Base-by-base conservation (phyloP, 495 filamentous ascomycete genomes). In the Penicillium nucicola region DNA sequence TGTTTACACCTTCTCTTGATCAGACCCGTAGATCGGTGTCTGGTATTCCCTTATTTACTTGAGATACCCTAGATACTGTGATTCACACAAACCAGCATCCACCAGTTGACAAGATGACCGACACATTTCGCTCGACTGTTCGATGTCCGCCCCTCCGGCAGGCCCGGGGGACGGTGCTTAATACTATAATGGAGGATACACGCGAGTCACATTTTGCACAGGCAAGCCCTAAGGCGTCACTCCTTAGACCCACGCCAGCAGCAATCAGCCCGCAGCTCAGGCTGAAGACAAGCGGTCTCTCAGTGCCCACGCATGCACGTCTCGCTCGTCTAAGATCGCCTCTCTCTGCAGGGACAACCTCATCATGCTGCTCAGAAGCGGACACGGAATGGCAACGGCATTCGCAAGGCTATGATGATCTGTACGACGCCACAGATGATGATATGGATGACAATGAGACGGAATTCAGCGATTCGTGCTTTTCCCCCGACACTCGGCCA, bases 101-200 rank as follows among this genome's bases (percentile, higher is more conserved):
- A 42, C 47, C 53, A 62, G 60, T 53, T 34, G 52, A 48, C 64
- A 71, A 71, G 54, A 81, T 90, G 88, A 79, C 77, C 62, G 62
- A 80, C 78, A 66, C 77, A 64, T 60, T 80, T 60, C 76, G 86
- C 57, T 69, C 80, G 62, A 80, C 73, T 54, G 78, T 58, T 23
- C 67, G 69, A 69, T 72, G 53, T 57, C 81, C 85, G 53, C 82
- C 81, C 50, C 77, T 80, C 61, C 82, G 75, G 88, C 90, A 80
- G 87, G 88, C 67, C 77, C 82, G 77, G 71, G 80, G 77, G 64
- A 75, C 78, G 66, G 66, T 71, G 55, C 86, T 92, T 88, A 90
- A 92, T 88, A 86, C 87, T 53, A 89, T 92, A 84, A 85, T 87
- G 62, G 88, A 92, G 72, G 86, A 91, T 62, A 78, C 48, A 7